phyloP scores from a whole-genome alignment of 2,329 filamentous ascomycete genomes.

The Alternaria rosae region DNA sequence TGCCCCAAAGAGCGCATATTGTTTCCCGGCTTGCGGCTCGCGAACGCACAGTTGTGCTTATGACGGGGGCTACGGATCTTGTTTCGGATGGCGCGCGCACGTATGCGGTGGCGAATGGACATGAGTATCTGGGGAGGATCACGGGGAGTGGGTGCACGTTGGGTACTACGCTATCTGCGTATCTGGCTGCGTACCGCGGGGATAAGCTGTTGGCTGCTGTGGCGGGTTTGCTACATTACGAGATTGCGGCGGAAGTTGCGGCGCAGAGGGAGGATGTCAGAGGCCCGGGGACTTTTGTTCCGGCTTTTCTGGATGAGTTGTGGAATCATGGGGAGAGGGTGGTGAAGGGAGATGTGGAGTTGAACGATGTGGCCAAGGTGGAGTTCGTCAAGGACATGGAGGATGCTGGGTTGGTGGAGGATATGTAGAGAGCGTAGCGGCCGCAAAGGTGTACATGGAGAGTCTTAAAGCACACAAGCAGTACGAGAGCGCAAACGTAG shows the following conservation, averaged over 20 bases:
- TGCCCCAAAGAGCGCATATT: constrained; percentile 66
- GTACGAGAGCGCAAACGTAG: neutral
- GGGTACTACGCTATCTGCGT: constrained; percentile 80
- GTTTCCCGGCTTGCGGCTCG: constrained; percentile 71
- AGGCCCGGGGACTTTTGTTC: constrained; percentile 87
- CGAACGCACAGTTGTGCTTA: constrained; percentile 76
- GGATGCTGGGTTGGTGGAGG: neutral
- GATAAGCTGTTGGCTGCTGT: constrained; percentile 70
- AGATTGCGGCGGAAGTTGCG: constrained; percentile 77
- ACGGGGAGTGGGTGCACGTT: constrained; percentile 83
- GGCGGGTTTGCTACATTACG: constrained; percentile 78
- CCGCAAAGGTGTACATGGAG: neutral
- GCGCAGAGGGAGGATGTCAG: constrained; percentile 65
- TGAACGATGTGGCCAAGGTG: constrained; percentile 27
- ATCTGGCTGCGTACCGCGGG: constrained; percentile 61
- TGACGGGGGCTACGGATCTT: constrained; percentile 82
- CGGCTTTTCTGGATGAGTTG: constrained; percentile 80
- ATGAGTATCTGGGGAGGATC: constrained; percentile 72
- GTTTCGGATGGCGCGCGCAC: constrained; percentile 76
- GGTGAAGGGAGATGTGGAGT: constrained; percentile 17
- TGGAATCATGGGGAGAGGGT: constrained; percentile 41
- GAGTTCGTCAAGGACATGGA: constrained; percentile 28
- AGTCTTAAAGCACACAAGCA: neutral
- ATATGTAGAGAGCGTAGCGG: neutral
- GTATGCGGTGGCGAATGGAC: constrained; percentile 76